Evolutionary conservation across 345 rosid genomes (phyloP).

Genomic region (Bruguiera gymnorhiza): DNA sequence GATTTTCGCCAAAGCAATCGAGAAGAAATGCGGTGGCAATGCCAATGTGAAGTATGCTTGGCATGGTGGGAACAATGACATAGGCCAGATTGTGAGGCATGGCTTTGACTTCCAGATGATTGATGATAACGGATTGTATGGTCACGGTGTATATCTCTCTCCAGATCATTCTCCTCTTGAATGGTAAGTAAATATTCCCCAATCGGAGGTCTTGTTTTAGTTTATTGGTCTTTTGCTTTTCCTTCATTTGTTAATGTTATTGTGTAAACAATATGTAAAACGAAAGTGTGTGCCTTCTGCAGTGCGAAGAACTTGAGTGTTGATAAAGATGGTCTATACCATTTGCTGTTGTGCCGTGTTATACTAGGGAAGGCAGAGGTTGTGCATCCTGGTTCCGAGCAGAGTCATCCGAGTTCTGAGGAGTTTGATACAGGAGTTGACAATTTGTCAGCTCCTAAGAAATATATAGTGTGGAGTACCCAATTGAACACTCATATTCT

Average conservation of each 20-base stretch:
- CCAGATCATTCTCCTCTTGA: slow-evolving; percentile 61
- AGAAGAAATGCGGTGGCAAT: slow-evolving; percentile 44
- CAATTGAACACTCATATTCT: slow-evolving; percentile 65
- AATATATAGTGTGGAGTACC: slow-evolving; percentile 71
- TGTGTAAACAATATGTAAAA: neutral
- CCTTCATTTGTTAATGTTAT: no score
- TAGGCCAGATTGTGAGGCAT: slow-evolving; percentile 42
- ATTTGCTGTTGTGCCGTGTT: slow-evolving; percentile 72
- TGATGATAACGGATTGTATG: slow-evolving; percentile 42
- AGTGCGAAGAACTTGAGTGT: slow-evolving; percentile 44
- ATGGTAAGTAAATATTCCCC: slow-evolving; percentile 35
- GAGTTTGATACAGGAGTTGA: slow-evolving; percentile 80
- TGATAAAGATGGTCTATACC: slow-evolving; percentile 56
- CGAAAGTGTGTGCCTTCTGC: neutral
- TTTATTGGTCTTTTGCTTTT: neutral
- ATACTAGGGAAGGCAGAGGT: slow-evolving; percentile 63
- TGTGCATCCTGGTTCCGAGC: slow-evolving; percentile 49
- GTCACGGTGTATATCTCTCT: slow-evolving; percentile 58
- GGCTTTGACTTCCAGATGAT: slow-evolving; percentile 50
- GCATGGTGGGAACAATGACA: slow-evolving; percentile 52
- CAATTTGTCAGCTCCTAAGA: slow-evolving; percentile 41
- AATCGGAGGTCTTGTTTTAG: neutral
- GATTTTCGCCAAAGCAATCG: slow-evolving; percentile 48
- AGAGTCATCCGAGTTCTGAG: slow-evolving; percentile 50
- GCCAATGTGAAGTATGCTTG: slow-evolving; percentile 65